phyloP scores from a whole-genome alignment of 768 basidiomycete genomes.

The Pilatotrama ljubarskyi region DNA sequence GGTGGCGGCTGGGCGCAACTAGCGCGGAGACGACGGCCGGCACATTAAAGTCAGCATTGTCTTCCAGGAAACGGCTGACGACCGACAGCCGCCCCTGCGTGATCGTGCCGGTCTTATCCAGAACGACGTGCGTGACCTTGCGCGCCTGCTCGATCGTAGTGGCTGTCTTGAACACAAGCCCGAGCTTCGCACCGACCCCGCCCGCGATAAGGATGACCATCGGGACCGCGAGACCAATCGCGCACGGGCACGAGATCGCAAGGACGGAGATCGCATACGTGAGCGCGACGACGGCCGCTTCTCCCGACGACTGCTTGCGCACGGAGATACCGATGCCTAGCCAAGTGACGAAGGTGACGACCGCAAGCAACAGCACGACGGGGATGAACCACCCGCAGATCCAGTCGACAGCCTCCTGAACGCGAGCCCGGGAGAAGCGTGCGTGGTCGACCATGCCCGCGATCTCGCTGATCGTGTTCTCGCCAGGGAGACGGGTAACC shows the following conservation, averaged over 20 bases:
- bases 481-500: conserved; percentile 37
- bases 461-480: conserved; percentile 44
- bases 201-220: conserved; percentile 38
- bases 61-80: conserved; percentile 31
- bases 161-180: conserved; percentile 36
- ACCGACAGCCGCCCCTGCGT: conserved; percentile 45
- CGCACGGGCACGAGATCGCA: conserved; percentile 57
- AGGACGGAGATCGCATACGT: conserved; percentile 53
- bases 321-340: conserved; percentile 35
- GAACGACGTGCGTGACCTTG: conserved; percentile 45
- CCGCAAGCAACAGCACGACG: conserved; percentile 42
- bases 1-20: conserved; percentile 36
- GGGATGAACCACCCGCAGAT: conserved; percentile 53
- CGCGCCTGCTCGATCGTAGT: conserved; percentile 45
- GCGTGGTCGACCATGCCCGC: conserved; percentile 38
- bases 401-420: conserved; percentile 51
- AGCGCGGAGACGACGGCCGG: conserved; percentile 30
- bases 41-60: conserved; percentile 4
- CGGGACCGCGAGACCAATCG: conserved; percentile 38
- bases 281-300: conserved; percentile 39
- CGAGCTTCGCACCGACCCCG: conserved; percentile 33
- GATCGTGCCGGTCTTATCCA: conserved; percentile 65
- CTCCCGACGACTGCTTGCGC: conserved; percentile 26
- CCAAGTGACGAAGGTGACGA: conserved; percentile 41
- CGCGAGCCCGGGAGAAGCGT: conserved; percentile 37